Percentiles rank a stretch among this genome's conserved stretches.
Evolutionary conservation across 176 grass and related monocot genomes (phyloP).

Genomic region (Hsuehochloa calcarea): DNA sequence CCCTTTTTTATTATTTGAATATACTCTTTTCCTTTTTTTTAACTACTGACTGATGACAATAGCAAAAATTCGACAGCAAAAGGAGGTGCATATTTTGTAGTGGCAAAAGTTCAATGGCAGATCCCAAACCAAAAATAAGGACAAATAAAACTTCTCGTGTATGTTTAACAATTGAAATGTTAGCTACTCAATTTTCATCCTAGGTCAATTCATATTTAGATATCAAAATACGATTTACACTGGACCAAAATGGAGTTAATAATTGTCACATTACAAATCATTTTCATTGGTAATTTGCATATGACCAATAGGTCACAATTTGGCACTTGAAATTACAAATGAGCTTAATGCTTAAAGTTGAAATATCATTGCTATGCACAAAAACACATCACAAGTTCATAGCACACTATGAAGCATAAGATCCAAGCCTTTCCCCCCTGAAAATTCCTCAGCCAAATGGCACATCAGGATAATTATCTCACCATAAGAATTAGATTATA

Average conservation of each 20-base stretch:
- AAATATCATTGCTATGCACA: background rate
- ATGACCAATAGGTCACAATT: background rate
- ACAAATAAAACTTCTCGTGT: background rate
- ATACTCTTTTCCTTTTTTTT: background rate
- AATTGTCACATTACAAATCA: slow-evolving; percentile 5
- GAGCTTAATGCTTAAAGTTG: background rate
- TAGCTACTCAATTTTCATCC: background rate
- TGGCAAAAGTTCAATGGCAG: background rate
- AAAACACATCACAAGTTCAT: background rate
- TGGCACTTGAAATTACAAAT: background rate
- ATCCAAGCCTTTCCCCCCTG: background rate
- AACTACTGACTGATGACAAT: background rate
- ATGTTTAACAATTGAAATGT: background rate
- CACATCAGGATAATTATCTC: background rate
- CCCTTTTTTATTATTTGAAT: background rate
- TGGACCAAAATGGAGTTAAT: background rate
- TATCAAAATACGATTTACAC: background rate
- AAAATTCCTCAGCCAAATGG: background rate
- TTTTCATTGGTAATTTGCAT: background rate
- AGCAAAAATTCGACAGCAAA: background rate
- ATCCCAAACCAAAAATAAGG: background rate
- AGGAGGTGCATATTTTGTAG: background rate
- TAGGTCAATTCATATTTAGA: background rate
- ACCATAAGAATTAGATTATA: background rate
- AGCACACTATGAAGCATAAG: background rate